phyloP scores from a whole-genome alignment of 306 rosid genomes.

The Corylus americana region DNA sequence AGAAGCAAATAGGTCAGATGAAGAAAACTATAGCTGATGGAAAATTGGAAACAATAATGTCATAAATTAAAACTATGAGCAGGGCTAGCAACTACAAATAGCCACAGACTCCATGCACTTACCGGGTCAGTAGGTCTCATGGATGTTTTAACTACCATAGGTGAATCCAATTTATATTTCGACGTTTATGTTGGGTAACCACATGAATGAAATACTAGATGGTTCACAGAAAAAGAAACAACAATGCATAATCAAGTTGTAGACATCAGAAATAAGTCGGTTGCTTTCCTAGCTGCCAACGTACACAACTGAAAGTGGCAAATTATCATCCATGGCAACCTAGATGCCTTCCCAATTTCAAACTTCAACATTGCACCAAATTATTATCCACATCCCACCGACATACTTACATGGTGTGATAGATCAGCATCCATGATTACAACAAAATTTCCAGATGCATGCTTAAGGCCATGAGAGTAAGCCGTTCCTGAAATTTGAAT shows the following conservation, averaged over 20 bases:
- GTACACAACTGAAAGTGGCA: background rate
- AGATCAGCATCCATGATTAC: constrained; percentile 97
- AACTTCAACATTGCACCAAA: constrained; percentile 20
- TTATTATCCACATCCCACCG: constrained; percentile 6
- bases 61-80: background rate
- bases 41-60: constrained; percentile 5
- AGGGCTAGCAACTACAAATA: background rate
- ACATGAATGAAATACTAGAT: background rate
- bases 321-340: background rate
- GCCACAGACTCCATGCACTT: background rate
- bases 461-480: constrained; percentile 88
- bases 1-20: constrained; percentile 32
- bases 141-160: background rate
- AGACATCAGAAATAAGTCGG: background rate
- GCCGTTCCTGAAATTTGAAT: constrained; percentile 78
- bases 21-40: constrained; percentile 15
- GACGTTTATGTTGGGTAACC: background rate
- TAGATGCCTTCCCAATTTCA: constrained; percentile 1
- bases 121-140: background rate
- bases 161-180: background rate
- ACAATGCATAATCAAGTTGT: background rate
- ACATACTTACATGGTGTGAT: constrained; percentile 78
- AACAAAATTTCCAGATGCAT: constrained; percentile 92
- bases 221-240: background rate
- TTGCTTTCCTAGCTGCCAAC: constrained; percentile 1